A percentile compares a stretch with the other conserved stretches of the same genome.
Evolutionary conservation across 2,329 filamentous ascomycete genomes (phyloP).

Genomic region (Malbranchea zuffiana): DNA sequence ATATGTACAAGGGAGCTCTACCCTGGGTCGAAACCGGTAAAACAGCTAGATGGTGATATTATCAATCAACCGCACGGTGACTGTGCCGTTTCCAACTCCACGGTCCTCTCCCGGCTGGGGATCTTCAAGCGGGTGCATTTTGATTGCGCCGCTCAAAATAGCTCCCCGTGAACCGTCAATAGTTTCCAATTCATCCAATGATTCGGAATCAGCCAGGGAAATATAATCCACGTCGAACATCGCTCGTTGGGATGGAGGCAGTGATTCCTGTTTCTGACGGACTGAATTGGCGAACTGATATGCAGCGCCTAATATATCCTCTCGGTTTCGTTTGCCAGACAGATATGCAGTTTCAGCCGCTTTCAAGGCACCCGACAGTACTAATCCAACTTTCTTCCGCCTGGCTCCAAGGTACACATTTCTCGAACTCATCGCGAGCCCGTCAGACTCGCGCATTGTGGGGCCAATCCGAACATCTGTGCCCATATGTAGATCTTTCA

Average conservation of each 20-base stretch:
- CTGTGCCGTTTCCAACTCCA: constrained; percentile 59
- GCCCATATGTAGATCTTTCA: constrained; percentile 74
- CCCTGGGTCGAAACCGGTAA: too few species aligned
- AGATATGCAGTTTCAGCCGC: constrained; percentile 60
- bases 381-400: constrained; percentile 59
- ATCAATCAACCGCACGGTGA: constrained; percentile 79
- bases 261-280: constrained; percentile 49
- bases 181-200: constrained; percentile 63
- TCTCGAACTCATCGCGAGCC: constrained; percentile 79
- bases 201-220: constrained; percentile 74
- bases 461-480: constrained; percentile 61
- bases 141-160: constrained; percentile 80
- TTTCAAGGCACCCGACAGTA: constrained; percentile 58
- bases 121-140: constrained; percentile 72
- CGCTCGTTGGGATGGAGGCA: constrained; percentile 52
- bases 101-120: constrained; percentile 58
- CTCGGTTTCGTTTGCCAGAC: constrained; percentile 44
- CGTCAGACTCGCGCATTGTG: constrained; percentile 68
- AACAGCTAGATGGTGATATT: constrained; percentile 84
- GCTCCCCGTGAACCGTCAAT: constrained; percentile 63
- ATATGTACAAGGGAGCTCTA: too few species aligned
- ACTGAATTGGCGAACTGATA: constrained; percentile 47
- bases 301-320: constrained; percentile 62
- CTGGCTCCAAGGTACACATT: constrained; percentile 84
- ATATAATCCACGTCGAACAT: constrained; percentile 83